A percentile compares a stretch with the other conserved stretches of the same genome.
Conservation (phyloP, 495 filamentous ascomycete species). For the Thermochaetoides thermophila region DNA sequence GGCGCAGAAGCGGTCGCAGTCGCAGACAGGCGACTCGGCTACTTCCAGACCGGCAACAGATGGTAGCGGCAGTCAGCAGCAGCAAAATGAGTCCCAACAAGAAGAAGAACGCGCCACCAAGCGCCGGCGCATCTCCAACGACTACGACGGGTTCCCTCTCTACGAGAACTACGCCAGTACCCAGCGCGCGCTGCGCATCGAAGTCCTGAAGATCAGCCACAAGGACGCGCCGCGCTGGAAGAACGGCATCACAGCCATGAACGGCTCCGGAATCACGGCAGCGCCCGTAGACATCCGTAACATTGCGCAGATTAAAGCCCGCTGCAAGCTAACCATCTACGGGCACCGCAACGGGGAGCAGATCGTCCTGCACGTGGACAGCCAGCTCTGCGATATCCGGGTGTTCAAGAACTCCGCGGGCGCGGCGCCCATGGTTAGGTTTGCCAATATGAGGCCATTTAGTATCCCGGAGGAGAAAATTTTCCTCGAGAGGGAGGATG, state of each 20-base stretch:
- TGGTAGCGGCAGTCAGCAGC: too few relatives aligned
- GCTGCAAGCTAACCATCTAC: conserved; percentile 30
- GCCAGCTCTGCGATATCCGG: conserved; percentile 31
- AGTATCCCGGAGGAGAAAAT: conserved; percentile 32
- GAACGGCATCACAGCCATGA: conserved; percentile 23
- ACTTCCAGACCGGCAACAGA: too few relatives aligned
- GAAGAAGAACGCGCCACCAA: conserved; percentile 24
- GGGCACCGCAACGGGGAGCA: conserved; percentile 12
- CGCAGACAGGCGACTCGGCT: background rate
- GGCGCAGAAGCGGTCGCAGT: conserved; percentile 1
- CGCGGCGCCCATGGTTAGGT: conserved; percentile 26
- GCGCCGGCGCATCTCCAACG: conserved; percentile 24
- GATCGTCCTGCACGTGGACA: conserved; percentile 29
- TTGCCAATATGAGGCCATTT: conserved; percentile 30
- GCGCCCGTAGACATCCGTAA: conserved; percentile 25
- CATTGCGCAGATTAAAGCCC: conserved; percentile 22
- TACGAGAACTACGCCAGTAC: conserved; percentile 14
- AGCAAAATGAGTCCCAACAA: too few relatives aligned
- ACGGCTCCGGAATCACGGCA: conserved; percentile 20
- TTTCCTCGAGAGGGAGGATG: conserved; percentile 27
- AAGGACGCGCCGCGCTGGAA: conserved; percentile 24
- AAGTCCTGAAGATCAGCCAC: conserved; percentile 33
- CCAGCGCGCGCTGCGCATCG: conserved; percentile 28
- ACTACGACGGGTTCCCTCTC: conserved; percentile 20
- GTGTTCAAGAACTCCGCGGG: conserved; percentile 30